Conservation (phyloP, 2,329 filamentous ascomycete genomes). For the Paecilomyces variotii region DNA sequence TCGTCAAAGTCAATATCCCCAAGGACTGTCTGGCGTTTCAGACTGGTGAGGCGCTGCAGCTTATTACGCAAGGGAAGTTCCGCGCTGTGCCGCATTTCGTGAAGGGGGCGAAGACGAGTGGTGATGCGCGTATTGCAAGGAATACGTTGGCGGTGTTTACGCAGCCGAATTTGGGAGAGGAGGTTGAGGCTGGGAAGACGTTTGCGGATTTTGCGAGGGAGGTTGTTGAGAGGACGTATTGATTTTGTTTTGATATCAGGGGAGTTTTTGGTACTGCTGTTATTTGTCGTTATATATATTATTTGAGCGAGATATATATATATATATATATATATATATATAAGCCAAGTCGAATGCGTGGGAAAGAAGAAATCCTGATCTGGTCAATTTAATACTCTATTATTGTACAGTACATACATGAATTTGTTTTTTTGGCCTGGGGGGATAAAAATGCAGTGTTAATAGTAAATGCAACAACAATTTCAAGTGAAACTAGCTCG, state of each 20-base stretch:
- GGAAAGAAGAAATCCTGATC: too few relatives aligned
- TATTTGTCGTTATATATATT: too few relatives aligned
- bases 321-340: too few relatives aligned
- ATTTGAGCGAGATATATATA: too few relatives aligned
- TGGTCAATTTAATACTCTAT: too few relatives aligned
- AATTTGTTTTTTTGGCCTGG: too few relatives aligned
- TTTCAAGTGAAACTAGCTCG: too few relatives aligned
- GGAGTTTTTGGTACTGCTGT: background rate
- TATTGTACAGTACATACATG: too few relatives aligned
- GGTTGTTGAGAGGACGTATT: constrained; percentile 67
- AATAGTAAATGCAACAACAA: too few relatives aligned
- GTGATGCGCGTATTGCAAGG: constrained; percentile 53
- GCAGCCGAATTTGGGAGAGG: constrained; percentile 78
- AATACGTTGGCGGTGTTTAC: constrained; percentile 97
- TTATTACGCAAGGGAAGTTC: constrained; percentile 86
- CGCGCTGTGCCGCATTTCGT: constrained; percentile 96
- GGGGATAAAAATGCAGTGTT: too few relatives aligned
- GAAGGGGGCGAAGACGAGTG: constrained; percentile 57
- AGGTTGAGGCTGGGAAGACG: constrained; percentile 63
- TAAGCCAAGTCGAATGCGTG: too few relatives aligned
- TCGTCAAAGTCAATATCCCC: constrained; percentile 88
- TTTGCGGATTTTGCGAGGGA: constrained; percentile 71
- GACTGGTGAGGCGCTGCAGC: constrained; percentile 83
- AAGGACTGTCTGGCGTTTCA: constrained; percentile 90
- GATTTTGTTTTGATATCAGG: constrained; percentile 5